These are phyloP conservation scores for Podaxis rugospora DNA, from an alignment of 768 basidiomycete species.

Conservation along the genomic window DNA sequence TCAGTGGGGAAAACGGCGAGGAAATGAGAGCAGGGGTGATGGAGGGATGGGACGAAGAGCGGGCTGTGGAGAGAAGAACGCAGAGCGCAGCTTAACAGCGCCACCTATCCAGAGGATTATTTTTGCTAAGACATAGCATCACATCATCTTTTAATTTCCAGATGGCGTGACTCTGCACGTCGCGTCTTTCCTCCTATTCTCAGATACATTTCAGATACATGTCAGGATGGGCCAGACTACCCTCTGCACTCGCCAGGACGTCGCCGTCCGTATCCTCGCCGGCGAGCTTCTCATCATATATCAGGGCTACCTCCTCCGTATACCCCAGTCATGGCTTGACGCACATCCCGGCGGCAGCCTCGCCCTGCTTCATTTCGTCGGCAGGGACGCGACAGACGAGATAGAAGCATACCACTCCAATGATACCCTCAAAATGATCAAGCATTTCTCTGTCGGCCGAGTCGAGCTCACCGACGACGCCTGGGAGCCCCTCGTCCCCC, in stretches of 20 bases:
- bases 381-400: constrained; percentile 92
- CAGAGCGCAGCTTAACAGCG: background rate
- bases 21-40: background rate
- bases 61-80: background rate
- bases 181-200: constrained; percentile 8
- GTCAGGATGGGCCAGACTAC: constrained; percentile 22
- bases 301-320: constrained; percentile 54
- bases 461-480: constrained; percentile 54
- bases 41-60: background rate
- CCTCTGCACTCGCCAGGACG: constrained; percentile 38
- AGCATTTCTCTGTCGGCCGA: constrained; percentile 63
- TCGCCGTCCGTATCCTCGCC: constrained; percentile 66
- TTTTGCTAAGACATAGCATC: background rate
- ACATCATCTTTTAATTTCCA: background rate
- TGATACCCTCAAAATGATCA: constrained; percentile 49
- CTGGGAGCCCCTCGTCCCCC: constrained; percentile 83
- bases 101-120: background rate
- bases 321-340: constrained; percentile 74
- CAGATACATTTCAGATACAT: background rate
- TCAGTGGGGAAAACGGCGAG: background rate
- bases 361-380: constrained; percentile 90
- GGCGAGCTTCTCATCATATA: constrained; percentile 79
- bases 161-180: constrained; percentile 7
- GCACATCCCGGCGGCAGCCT: constrained; percentile 89
- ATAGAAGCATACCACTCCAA: constrained; percentile 86